Conservation (phyloP, 495 filamentous ascomycete species). For the Chaetomium tenue region DNA sequence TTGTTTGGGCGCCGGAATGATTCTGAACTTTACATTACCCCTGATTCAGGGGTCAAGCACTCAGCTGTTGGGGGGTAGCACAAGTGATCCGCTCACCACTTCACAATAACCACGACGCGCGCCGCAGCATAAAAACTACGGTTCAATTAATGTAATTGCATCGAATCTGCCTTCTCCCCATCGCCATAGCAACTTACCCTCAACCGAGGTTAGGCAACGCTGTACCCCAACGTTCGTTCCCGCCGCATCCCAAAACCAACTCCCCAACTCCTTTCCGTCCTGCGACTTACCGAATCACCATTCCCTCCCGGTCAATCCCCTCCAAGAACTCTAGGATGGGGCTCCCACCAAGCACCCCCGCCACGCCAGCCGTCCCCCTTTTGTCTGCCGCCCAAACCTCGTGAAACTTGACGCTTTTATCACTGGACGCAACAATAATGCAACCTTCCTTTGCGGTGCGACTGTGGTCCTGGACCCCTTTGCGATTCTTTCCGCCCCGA, state of each 20-base stretch:
- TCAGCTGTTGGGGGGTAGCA: no score
- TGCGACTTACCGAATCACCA: conserved; percentile 51
- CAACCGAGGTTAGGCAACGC: conserved; percentile 15
- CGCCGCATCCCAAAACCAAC: background rate
- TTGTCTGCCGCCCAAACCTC: conserved; percentile 78
- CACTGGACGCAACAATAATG: conserved; percentile 90
- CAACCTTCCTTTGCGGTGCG: conserved; percentile 80
- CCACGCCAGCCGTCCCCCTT: conserved; percentile 54
- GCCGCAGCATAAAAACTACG: background rate
- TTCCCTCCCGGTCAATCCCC: conserved; percentile 76
- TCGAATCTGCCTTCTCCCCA: background rate
- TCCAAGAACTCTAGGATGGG: conserved; percentile 83
- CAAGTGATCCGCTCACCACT: background rate
- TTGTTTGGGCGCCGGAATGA: background rate
- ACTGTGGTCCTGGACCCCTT: conserved; percentile 30
- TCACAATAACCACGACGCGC: background rate
- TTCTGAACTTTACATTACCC: no score
- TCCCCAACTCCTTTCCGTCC: background rate
- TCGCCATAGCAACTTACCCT: background rate
- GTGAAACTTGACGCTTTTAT: conserved; percentile 93
- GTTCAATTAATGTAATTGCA: conserved; percentile 11
- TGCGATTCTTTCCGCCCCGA: background rate
- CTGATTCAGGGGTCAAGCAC: no score
- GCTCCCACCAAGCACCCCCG: conserved; percentile 77
- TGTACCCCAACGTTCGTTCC: background rate